Conservation (phyloP, 2,329 filamentous ascomycete genomes). For the Venturiaceae sp. region DNA sequence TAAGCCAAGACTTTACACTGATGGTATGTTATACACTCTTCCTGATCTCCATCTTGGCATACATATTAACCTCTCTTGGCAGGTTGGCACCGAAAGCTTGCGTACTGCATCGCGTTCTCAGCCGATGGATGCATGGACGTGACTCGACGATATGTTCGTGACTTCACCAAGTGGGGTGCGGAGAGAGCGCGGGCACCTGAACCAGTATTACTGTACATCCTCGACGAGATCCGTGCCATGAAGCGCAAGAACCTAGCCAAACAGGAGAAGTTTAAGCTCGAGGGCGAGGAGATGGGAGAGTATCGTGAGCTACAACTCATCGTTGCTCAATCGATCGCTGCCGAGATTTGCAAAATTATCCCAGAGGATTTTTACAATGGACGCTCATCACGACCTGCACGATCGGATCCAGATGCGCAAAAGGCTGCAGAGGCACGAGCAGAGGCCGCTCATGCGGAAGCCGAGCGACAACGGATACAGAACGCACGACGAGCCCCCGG, state of each 20-base stretch:
- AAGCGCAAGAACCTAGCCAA: slow-evolving; percentile 79
- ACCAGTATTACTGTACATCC: slow-evolving; percentile 81
- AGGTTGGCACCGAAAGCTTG: slow-evolving; percentile 93
- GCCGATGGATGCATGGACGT: slow-evolving; percentile 69
- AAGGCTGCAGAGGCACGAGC: slow-evolving; percentile 37
- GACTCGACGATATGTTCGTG: slow-evolving; percentile 60
- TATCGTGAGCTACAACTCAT: slow-evolving; percentile 66
- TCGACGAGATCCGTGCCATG: slow-evolving; percentile 80
- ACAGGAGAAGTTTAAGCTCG: slow-evolving; percentile 69
- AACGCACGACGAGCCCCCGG: slow-evolving; percentile 23
- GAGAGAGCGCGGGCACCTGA: slow-evolving; percentile 75
- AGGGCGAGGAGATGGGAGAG: slow-evolving; percentile 71
- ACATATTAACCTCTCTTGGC: neutral
- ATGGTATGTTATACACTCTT: slow-evolving; percentile 44
- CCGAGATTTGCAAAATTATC: slow-evolving; percentile 60
- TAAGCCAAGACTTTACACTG: slow-evolving; percentile 80
- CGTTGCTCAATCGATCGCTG: slow-evolving; percentile 63
- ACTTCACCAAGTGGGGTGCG: slow-evolving; percentile 57
- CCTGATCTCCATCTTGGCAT: slow-evolving; percentile 4
- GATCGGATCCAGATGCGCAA: slow-evolving; percentile 33
- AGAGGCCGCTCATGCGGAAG: slow-evolving; percentile 15
- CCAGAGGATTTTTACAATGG: slow-evolving; percentile 17
- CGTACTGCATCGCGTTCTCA: slow-evolving; percentile 94
- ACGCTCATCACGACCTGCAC: slow-evolving; percentile 1
- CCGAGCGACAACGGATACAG: slow-evolving; percentile 24